Evolutionary conservation across 2,329 filamentous ascomycete species (phyloP), one percentile per base, ranked within the genome.

Genomic region (Exserohilum rostratum): DNA sequence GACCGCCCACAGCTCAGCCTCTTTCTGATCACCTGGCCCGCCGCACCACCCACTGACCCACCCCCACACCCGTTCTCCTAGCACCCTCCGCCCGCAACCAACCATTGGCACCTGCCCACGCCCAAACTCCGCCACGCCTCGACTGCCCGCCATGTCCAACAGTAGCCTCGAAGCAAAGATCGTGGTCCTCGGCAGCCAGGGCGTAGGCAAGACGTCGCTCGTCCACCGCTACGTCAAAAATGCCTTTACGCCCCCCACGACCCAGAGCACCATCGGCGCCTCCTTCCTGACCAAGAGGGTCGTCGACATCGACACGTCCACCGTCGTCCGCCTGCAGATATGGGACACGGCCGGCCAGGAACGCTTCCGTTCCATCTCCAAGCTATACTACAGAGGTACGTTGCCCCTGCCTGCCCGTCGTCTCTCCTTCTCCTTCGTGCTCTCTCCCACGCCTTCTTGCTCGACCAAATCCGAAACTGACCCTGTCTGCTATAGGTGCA

Each of bases 341-440:
- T 97, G 93, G 93, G 93, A 97, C 73, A 97, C 93, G 30, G 91
- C 93, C 53, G 93, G 93, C 57, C 93, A 99, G 73, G 93, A 99
- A 79, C 87, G 93, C 52, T 99, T 98, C 76, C 87, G 93, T 66
- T 93, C 90, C 58, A 98, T 99, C 69, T 96, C 91, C 9, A 89
- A 93, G 52, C 86, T 99, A 49, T 98, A 98, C 81, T 99, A 99
- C 78, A 89, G 93, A 70, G 75, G 75, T 76, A 69, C 35, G 72
- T 65, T 3, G 20, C 27, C 11, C 2, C 18, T n/a, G 15, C 15
- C 17, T 6, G 4, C 37, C 20, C 3, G 20, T 12, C 18, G 12
- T n/a, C 6, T 6, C 18, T 37, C 11, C 2, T 12, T n/a, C 4
- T 12, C 18, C 31, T 27, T 6, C 33, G 13, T 15, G n/a, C 25